A percentile compares a stretch with the other conserved stretches of the same genome.
phyloP scores from a whole-genome alignment of 768 basidiomycete species.

The Neoboletus subvelutipes region DNA sequence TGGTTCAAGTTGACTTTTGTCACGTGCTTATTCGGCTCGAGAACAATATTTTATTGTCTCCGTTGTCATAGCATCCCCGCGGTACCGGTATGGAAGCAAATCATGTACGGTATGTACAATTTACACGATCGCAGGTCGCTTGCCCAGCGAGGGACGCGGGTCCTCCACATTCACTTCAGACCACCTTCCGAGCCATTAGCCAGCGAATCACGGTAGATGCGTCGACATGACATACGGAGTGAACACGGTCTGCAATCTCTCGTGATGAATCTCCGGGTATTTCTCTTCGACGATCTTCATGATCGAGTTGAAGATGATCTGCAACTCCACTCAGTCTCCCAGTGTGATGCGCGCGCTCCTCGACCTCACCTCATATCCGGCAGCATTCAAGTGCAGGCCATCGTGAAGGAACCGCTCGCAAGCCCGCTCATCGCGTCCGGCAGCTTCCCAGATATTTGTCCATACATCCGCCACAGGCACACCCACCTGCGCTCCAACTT shows the following conservation, averaged over 20 bases:
- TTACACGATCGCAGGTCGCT: conserved; percentile 18
- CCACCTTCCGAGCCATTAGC: conserved; percentile 24
- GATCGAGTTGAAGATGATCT: conserved; percentile 70
- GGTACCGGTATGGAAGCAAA: not conserved
- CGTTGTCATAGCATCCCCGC: conserved; percentile 15
- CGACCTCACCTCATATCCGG: conserved; percentile 66
- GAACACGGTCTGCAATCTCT: conserved; percentile 58
- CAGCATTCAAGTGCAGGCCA: conserved; percentile 77
- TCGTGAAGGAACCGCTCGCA: conserved; percentile 60
- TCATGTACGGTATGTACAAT: not conserved
- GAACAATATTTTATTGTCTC: conserved; percentile 18
- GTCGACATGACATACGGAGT: conserved; percentile 59
- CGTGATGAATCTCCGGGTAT: conserved; percentile 70
- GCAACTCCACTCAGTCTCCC: conserved; percentile 1
- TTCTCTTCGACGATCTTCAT: conserved; percentile 52
- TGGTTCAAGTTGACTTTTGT: conserved; percentile 53
- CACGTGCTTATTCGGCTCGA: conserved; percentile 27
- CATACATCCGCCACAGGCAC: conserved; percentile 76
- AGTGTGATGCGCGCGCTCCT: not conserved
- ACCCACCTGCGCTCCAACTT: conserved; percentile 52
- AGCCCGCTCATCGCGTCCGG: conserved; percentile 56
- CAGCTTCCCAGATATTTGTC: conserved; percentile 68
- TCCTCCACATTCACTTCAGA: conserved; percentile 20
- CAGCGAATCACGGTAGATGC: not conserved
- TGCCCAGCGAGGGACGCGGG: conserved; percentile 22